A percentile compares a stretch with the other conserved stretches of the same genome.
Evolutionary conservation across 495 filamentous ascomycete species (phyloP).

Genomic region (Achaetomiella virescens): DNA sequence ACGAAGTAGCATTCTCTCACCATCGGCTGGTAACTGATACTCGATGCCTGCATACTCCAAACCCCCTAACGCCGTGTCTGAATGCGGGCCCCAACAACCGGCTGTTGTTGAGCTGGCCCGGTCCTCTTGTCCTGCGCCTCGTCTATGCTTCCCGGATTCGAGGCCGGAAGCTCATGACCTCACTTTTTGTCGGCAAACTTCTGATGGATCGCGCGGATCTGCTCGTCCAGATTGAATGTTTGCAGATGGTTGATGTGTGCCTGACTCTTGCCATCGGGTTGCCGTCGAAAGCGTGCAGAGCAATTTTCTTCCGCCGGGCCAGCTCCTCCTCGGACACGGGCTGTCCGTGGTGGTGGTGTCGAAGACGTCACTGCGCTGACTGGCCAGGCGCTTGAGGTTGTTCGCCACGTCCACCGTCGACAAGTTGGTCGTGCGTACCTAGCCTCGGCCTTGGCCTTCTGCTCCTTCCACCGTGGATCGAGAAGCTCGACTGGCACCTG

Average conservation of each 20-base stretch:
- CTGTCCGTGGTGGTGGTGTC: conserved; percentile 65
- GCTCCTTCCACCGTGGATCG: conserved; percentile 93
- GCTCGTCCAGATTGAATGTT: conserved; percentile 60
- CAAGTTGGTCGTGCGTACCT: conserved; percentile 79
- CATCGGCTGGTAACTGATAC: conserved; percentile 6
- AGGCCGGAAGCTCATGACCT: not conserved
- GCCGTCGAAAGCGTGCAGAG: conserved; percentile 58
- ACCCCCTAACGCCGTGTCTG: not conserved
- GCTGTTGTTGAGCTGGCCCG: no score
- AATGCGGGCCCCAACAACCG: not conserved
- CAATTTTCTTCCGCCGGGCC: conserved; percentile 67
- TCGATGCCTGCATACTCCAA: not conserved
- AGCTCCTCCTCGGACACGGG: conserved; percentile 66
- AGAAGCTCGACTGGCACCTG: conserved; percentile 58
- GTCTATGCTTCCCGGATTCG: no score
- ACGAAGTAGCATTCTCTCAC: conserved; percentile 11
- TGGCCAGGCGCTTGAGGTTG: conserved; percentile 95
- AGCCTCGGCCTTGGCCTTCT: conserved; percentile 79
- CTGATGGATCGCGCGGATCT: conserved; percentile 61
- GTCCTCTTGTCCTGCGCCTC: no score
- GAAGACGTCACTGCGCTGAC: conserved; percentile 86
- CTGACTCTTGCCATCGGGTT: conserved; percentile 53
- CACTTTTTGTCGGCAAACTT: conserved; percentile 50
- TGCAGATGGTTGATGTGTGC: conserved; percentile 45
- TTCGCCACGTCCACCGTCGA: conserved; percentile 81